phyloP scores from a whole-genome alignment of 345 rosid species.

The Turritis glabra region DNA sequence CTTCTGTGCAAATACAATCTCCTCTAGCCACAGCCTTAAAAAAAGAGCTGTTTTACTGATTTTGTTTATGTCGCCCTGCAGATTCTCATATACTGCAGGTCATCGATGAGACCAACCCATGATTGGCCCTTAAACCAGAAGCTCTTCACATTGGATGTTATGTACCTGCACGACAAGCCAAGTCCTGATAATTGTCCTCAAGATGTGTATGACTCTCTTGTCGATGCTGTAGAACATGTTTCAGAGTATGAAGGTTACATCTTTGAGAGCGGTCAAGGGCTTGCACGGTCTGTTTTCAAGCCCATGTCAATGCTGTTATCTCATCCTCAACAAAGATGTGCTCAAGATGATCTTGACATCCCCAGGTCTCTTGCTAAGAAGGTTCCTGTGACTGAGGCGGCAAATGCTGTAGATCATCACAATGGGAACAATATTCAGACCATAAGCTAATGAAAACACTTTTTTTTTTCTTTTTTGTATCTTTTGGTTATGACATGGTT shows the following conservation, averaged over 20 bases:
- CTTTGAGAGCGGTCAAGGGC: constrained; percentile 77
- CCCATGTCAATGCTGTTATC: constrained; percentile 63
- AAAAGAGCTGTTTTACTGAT: constrained; percentile 1
- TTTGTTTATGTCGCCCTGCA: constrained; percentile 2
- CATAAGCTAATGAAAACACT: constrained; percentile 51
- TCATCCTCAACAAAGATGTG: constrained; percentile 88
- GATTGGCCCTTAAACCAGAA: constrained; percentile 78
- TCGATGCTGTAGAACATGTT: constrained; percentile 76
- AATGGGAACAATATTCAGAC: constrained; percentile 35
- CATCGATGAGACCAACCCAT: constrained; percentile 67
- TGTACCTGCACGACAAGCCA: constrained; percentile 93
- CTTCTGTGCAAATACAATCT: neutral
- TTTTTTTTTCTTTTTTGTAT: neutral
- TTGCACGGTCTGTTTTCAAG: constrained; percentile 62
- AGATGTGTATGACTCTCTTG: constrained; percentile 73
- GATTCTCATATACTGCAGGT: constrained; percentile 85
- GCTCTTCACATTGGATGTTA: constrained; percentile 83
- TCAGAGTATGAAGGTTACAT: constrained; percentile 88
- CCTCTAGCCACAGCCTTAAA: neutral
- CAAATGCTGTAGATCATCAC: constrained; percentile 52
- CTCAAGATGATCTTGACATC: constrained; percentile 71
- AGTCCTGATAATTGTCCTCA: constrained; percentile 90
- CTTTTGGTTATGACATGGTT: constrained; percentile 1
- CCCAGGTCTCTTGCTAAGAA: constrained; percentile 80
- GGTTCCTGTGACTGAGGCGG: constrained; percentile 48